Percentiles rank a stretch among this genome's conserved stretches.
phyloP scores from a whole-genome alignment of 352 stramenopile species.

The Phytophthora gonapodyides region DNA sequence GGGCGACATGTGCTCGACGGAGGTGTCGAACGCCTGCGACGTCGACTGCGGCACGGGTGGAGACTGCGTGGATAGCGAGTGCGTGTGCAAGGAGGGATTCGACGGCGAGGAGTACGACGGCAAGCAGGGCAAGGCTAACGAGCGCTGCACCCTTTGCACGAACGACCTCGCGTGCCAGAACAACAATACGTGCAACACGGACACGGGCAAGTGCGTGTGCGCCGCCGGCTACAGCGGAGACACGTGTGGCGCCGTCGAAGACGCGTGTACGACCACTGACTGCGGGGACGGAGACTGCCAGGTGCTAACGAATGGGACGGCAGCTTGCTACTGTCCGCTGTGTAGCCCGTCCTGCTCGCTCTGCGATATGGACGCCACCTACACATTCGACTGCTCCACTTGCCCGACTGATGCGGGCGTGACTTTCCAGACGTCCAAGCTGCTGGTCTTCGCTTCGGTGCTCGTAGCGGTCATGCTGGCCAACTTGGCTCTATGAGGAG shows the following conservation, averaged over 20 bases:
- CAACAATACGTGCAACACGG: conserved; percentile 41
- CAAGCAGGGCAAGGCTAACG: conserved; percentile 42
- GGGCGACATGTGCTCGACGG: conserved; percentile 43
- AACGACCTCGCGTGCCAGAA: conserved; percentile 54
- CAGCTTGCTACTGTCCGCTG: conserved; percentile 38
- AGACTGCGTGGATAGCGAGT: conserved; percentile 47
- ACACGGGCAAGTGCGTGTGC: conserved; percentile 46
- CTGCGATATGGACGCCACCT: conserved; percentile 32
- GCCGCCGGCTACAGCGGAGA: conserved; percentile 40
- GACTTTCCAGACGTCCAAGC: conserved; percentile 22
- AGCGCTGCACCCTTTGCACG: conserved; percentile 45
- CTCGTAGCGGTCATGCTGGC: conserved; percentile 23
- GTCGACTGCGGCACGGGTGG: conserved; percentile 52
- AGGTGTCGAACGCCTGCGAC: conserved; percentile 38
- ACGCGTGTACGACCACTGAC: conserved; percentile 35
- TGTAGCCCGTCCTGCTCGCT: conserved; percentile 33
- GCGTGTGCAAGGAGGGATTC: conserved; percentile 45
- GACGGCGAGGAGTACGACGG: conserved; percentile 42
- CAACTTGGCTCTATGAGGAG: conserved; percentile 27
- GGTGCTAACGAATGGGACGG: conserved; percentile 36
- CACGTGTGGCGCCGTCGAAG: conserved; percentile 44
- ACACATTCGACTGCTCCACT: conserved; percentile 31
- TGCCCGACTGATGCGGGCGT: conserved; percentile 20
- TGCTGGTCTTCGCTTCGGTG: conserved; percentile 24
- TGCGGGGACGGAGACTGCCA: conserved; percentile 40